These are phyloP conservation scores for Lipomyces kockii DNA, from an alignment of 805 yeast genomes.

Conservation along the genomic window DNA sequence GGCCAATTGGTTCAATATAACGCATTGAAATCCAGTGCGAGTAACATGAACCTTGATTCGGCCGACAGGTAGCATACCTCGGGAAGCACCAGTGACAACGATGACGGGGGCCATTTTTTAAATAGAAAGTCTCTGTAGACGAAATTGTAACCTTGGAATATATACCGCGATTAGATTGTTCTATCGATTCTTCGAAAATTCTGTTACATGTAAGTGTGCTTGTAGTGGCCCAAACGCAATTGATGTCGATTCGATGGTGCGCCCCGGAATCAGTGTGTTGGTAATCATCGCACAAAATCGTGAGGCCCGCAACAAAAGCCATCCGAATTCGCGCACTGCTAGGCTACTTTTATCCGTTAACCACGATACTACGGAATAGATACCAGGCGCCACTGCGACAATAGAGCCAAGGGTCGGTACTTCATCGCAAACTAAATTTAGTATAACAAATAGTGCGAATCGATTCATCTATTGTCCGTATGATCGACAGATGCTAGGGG, in stretches of 20 bases:
- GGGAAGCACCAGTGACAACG: slow-evolving; percentile 48
- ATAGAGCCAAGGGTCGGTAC: no score
- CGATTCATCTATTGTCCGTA: no score
- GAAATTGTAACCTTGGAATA: neutral
- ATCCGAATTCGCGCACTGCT: no score
- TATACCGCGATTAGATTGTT: neutral
- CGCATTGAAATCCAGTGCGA: neutral
- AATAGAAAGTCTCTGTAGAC: neutral
- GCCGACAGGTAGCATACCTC: slow-evolving; percentile 38
- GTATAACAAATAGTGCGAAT: no score
- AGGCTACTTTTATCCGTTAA: no score
- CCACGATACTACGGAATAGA: no score
- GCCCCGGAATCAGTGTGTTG: neutral
- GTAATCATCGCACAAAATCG: neutral
- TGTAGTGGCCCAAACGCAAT: neutral
- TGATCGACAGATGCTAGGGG: no score
- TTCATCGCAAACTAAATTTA: no score
- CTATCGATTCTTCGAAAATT: neutral
- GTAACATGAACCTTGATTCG: neutral
- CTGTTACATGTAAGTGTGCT: neutral
- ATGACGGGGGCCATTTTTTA: slow-evolving; percentile 27
- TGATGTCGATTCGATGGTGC: neutral
- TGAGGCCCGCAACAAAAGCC: neutral
- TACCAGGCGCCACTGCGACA: no score
- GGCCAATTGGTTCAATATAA: neutral